phyloP scores from a whole-genome alignment of 805 yeast genomes.

The Candida glaebosa region DNA sequence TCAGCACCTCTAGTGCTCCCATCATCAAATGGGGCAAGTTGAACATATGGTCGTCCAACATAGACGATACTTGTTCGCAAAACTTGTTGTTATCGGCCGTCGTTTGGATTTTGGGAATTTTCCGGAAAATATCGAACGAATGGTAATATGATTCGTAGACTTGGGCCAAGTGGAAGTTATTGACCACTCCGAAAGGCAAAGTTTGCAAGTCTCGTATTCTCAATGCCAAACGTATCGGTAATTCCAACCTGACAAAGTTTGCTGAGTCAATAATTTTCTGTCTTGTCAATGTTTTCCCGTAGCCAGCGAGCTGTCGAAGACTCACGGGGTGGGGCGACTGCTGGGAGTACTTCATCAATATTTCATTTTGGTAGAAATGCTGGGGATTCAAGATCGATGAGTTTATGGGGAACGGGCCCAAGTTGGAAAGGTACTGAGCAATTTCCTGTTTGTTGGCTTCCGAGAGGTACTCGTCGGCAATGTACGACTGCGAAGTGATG shows the following conservation, averaged over 20 bases:
- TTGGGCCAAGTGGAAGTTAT: constrained; percentile 80
- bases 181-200: constrained; percentile 78
- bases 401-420: constrained; percentile 41
- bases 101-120: constrained; percentile 61
- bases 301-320: constrained; percentile 83
- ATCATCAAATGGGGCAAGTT: constrained; percentile 86
- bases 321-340: constrained; percentile 85
- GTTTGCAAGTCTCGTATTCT: constrained; percentile 75
- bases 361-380: constrained; percentile 83
- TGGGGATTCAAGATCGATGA: constrained; percentile 49
- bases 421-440: constrained; percentile 26
- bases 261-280: constrained; percentile 81
- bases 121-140: constrained; percentile 82
- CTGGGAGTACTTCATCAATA: constrained; percentile 58
- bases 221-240: constrained; percentile 80
- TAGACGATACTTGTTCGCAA: constrained; percentile 56
- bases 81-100: constrained; percentile 74
- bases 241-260: constrained; percentile 80
- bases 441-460: constrained; percentile 25
- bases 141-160: constrained; percentile 87
- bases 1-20: constrained; percentile 85
- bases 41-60: constrained; percentile 75
- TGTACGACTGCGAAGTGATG: constrained; percentile 28
- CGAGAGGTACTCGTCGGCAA: constrained; percentile 34
- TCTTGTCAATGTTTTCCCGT: constrained; percentile 72